These are phyloP conservation scores for Backusella westeae DNA, from an alignment of 192 early-diverging fungal species.

Conservation along the genomic window DNA sequence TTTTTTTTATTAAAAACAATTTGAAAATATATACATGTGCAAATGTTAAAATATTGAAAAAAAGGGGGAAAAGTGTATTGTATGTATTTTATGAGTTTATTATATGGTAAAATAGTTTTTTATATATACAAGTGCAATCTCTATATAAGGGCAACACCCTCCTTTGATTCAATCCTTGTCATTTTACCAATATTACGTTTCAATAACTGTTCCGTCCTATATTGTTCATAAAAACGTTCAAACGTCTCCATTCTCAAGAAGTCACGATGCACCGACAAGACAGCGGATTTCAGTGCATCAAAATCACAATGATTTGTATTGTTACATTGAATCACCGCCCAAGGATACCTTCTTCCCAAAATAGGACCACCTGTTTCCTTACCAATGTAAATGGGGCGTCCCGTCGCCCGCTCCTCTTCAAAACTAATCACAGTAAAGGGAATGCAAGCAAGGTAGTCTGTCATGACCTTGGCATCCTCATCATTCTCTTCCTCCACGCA, in stretches of 20 bases:
- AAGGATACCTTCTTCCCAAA: constrained; percentile 84
- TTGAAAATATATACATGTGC: not conserved
- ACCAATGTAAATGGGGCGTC: constrained; percentile 12
- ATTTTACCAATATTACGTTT: constrained; percentile 43
- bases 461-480: constrained; percentile 27
- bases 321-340: constrained; percentile 89
- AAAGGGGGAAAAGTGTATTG: not conserved
- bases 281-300: constrained; percentile 39
- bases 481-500: constrained; percentile 14
- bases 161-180: constrained; percentile 19
- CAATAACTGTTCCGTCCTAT: constrained; percentile 53
- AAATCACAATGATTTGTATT: constrained; percentile 94
- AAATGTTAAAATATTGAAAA: not conserved
- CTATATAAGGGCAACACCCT: not conserved
- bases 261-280: constrained; percentile 50
- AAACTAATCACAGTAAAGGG: constrained; percentile 93
- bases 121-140: not conserved
- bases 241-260: constrained; percentile 51
- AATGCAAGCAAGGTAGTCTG: constrained; percentile 37
- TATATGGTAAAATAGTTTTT: not conserved
- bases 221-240: constrained; percentile 58
- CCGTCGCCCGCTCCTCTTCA: constrained; percentile 68
- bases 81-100: not conserved
- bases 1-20: not conserved
- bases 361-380: constrained; percentile 36